Evolutionary conservation across 805 yeast species (phyloP).

Genomic region (Teunomyces pallodes): DNA sequence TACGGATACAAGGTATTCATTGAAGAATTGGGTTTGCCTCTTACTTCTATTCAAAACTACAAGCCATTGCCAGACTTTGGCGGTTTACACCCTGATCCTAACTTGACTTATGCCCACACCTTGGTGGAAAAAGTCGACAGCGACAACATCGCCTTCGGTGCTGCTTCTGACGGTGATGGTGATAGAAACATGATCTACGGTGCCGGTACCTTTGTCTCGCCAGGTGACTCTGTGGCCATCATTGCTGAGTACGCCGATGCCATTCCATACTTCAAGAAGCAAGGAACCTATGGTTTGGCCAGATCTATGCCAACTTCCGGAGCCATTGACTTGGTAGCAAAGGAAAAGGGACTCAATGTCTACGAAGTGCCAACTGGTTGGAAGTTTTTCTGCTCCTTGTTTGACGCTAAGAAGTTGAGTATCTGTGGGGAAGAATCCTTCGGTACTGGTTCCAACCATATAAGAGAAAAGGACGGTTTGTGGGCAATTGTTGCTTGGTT

Average conservation of each 20-base stretch:
- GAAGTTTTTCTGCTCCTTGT: constrained; percentile 95
- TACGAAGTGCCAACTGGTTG: constrained; percentile 99
- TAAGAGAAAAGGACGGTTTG: constrained; percentile 95
- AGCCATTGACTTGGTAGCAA: constrained; percentile 90
- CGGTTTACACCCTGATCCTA: constrained; percentile 97
- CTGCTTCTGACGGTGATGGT: constrained; percentile 99
- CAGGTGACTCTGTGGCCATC: constrained; percentile 97
- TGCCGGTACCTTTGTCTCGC: constrained; percentile 89
- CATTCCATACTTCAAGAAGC: constrained; percentile 87
- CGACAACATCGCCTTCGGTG: constrained; percentile 86
- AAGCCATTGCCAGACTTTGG: constrained; percentile 88
- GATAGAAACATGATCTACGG: constrained; percentile 99
- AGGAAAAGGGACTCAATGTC: constrained; percentile 63
- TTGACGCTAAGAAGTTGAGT: constrained; percentile 88
- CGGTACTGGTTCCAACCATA: constrained; percentile 97
- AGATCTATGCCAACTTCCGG: constrained; percentile 97
- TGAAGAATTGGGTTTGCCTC: constrained; percentile 78
- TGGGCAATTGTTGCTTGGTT: constrained; percentile 99
- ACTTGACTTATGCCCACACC: constrained; percentile 87
- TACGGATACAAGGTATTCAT: constrained; percentile 84
- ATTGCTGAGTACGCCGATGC: constrained; percentile 87
- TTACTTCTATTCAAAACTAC: constrained; percentile 70
- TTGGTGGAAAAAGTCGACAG: constrained; percentile 83
- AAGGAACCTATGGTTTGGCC: constrained; percentile 90
- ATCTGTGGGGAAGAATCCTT: constrained; percentile 98